Evolutionary conservation across 2,329 filamentous ascomycete genomes (phyloP).

Genomic region (Colletotrichum chrysophilum): DNA sequence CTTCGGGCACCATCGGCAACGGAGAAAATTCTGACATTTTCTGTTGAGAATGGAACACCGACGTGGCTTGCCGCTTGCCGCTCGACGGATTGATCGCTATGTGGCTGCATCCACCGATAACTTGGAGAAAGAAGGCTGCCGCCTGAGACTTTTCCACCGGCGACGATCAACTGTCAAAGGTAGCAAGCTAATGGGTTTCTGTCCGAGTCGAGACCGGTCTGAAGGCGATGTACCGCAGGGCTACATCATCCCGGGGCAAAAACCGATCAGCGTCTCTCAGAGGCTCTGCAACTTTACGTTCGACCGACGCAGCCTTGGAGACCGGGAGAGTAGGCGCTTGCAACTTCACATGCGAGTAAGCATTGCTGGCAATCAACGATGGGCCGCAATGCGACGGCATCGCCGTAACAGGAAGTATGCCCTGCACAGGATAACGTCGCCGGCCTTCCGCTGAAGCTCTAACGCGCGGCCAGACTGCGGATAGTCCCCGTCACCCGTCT

Average conservation of each 20-base stretch:
- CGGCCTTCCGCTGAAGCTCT: background rate
- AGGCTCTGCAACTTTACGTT: background rate
- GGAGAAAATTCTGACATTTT: background rate
- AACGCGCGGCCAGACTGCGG: background rate
- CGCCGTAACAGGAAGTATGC: background rate
- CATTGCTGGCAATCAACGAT: background rate
- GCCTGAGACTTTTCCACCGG: background rate
- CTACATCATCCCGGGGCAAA: background rate
- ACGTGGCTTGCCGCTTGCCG: background rate
- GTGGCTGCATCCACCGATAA: background rate
- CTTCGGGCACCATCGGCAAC: background rate
- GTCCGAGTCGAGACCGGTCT: slow-evolving; percentile 4
- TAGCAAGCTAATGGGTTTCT: background rate
- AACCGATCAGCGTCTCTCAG: background rate
- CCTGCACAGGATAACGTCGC: background rate
- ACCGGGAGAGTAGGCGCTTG: background rate
- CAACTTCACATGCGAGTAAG: slow-evolving; percentile 1
- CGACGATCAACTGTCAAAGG: background rate
- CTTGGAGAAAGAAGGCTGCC: background rate
- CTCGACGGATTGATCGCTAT: background rate
- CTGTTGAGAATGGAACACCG: slow-evolving; percentile 3
- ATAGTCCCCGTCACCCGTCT: slow-evolving; percentile 2
- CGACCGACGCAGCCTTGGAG: background rate
- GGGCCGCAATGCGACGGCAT: background rate
- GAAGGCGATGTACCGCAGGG: background rate